A percentile compares a stretch with the other conserved stretches of the same genome.
Evolutionary conservation across 148 eudicot genomes (phyloP).

Genomic region (Spergularia bocconei): DNA sequence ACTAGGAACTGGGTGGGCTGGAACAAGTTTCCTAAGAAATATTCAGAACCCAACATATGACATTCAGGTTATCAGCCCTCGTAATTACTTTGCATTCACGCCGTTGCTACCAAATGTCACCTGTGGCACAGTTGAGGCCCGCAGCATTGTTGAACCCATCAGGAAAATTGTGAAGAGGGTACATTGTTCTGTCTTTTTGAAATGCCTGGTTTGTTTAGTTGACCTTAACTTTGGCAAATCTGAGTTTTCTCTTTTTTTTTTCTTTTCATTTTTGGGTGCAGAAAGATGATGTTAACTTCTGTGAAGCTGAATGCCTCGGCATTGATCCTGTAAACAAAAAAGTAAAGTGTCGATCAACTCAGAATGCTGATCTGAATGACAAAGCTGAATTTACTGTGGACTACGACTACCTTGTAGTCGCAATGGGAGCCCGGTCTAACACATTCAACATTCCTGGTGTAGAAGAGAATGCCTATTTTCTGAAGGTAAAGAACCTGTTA

Average conservation of each 20-base stretch:
- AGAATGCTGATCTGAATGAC: constrained; percentile 31
- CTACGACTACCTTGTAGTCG: constrained; percentile 70
- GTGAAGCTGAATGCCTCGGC: constrained; percentile 69
- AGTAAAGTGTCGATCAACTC: constrained; percentile 56
- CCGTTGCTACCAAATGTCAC: constrained; percentile 61
- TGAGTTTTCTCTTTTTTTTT: no score
- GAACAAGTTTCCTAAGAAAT: constrained; percentile 67
- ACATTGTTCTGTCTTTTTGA: background rate
- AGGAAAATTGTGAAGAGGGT: constrained; percentile 51
- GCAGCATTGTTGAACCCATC: constrained; percentile 59
- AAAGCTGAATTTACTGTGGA: constrained; percentile 59
- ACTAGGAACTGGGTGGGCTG: constrained; percentile 93
- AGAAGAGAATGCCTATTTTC: constrained; percentile 60
- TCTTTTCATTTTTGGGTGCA: constrained; percentile 19
- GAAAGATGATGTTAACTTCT: constrained; percentile 46
- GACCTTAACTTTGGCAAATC: background rate
- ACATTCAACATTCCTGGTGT: constrained; percentile 82
- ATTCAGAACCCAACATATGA: constrained; percentile 54
- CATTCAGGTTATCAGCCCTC: constrained; percentile 58
- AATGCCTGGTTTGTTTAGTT: background rate
- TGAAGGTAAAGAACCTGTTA: constrained; percentile 41
- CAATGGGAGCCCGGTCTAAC: constrained; percentile 64
- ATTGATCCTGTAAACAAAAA: constrained; percentile 61
- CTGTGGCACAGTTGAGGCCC: constrained; percentile 56
- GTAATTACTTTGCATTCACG: constrained; percentile 67